Evolutionary conservation across 331 rosid species (phyloP), one percentile per base, ranked within the genome.

Genomic region (Pyracantha coccinea): DNA sequence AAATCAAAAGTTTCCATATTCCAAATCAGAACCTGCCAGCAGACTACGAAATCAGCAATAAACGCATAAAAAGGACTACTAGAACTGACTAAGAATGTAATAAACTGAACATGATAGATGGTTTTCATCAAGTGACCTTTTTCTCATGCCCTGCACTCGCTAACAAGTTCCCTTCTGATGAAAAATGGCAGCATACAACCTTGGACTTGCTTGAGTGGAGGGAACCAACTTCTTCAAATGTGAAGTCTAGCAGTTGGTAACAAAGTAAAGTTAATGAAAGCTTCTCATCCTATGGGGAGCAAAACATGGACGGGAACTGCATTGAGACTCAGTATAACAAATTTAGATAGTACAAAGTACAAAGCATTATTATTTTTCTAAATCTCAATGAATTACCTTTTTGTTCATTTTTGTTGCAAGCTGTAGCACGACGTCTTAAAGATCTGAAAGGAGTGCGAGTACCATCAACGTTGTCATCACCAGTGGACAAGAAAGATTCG

Each of bases 161-260:
- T 77, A 90, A 83, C 55, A 84, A n/a, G 69, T 81, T 81, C 68
- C 92, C 96, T 31, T 88, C 81, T 1, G 87, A 78, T 19, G 96
- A 88, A 84, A 88, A 90, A 84, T 90, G 88, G 82, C 88, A 84
- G 76, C 89, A 83, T 72, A 81, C 69, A 52, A 88, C 84, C 79
- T 86, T 71, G 72, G 25, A 74, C 50, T 79, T 79, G 84, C 88
- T 81, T 14, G 79, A 79, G 71, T 71, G 87, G 71, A 86, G 90
- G 67, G 85, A 79, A 32, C 81, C 76, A 65, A 86, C 80, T 82
- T 84, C 86, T 79, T 84, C 74, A n/a, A 90, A 74, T 53, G 80
- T 79, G 75, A 88, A 73, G 63, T 74, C 89, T 90, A 59, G 65
- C 67, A 79, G 33, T 74, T 29, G 41, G 45, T 63, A 25, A 47